phyloP scores from a whole-genome alignment of 208 protist species.

The Leishmania gerbilli region DNA sequence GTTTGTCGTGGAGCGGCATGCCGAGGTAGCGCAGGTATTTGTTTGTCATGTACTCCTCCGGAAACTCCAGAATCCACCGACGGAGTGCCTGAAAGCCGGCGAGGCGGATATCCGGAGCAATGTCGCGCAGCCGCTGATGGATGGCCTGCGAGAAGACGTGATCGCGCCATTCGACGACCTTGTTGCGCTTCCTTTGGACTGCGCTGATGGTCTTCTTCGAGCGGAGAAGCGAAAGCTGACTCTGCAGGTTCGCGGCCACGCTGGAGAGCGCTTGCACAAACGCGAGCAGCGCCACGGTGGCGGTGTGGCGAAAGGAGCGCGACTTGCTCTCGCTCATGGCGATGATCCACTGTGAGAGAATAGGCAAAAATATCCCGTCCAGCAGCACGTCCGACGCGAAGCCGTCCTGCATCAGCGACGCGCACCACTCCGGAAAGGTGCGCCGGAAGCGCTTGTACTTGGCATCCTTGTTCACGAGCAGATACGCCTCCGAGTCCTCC shows the following conservation, averaged over 20 bases:
- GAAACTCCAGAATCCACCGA: conserved; percentile 75
- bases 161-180: conserved; percentile 55
- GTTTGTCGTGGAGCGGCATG: conserved; percentile 90
- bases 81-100: conserved; percentile 70
- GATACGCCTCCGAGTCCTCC: conserved; percentile 67
- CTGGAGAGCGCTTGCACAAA: conserved; percentile 78
- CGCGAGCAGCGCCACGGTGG: conserved; percentile 66
- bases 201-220: conserved; percentile 54
- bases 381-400: conserved; percentile 64
- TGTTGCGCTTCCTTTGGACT: conserved; percentile 50
- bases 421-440: conserved; percentile 67
- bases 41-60: conserved; percentile 83
- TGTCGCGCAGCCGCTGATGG: conserved; percentile 85
- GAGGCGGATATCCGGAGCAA: conserved; percentile 83
- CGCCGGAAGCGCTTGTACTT: conserved; percentile 64
- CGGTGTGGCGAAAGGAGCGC: conserved; percentile 85
- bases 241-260: conserved; percentile 49
- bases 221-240: conserved; percentile 39
- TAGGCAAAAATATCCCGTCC: conserved; percentile 58
- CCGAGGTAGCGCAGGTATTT: conserved; percentile 92
- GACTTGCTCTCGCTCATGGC: conserved; percentile 91
- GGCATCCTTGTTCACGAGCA: conserved; percentile 79
- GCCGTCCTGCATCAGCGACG: conserved; percentile 51
- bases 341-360: conserved; percentile 76
- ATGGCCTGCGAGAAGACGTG: conserved; percentile 84